Conservation (phyloP, 805 yeast species). For the Metschnikowia lunata region DNA sequence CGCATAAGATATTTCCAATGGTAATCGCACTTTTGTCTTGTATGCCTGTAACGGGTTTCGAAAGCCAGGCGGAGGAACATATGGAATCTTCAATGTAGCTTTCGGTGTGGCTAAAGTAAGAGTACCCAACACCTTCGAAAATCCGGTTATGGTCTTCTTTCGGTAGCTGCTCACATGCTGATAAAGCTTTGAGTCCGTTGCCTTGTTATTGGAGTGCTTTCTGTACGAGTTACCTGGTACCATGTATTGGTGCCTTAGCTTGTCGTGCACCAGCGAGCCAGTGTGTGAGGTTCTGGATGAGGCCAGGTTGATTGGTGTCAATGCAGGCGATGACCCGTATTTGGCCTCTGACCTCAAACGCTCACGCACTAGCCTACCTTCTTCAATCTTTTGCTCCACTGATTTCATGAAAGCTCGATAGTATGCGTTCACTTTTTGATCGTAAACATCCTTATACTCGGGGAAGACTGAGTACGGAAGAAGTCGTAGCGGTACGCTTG, state of each 20-base stretch:
- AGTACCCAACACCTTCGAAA: constrained; percentile 27
- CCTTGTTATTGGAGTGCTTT: constrained; percentile 10
- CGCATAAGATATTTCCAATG: constrained; percentile 30
- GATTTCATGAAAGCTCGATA: constrained; percentile 33
- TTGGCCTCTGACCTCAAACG: constrained; percentile 5
- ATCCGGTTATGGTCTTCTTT: constrained; percentile 33
- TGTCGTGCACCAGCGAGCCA: constrained; percentile 10
- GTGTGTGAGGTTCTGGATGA: constrained; percentile 9
- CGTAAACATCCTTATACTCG: constrained; percentile 17
- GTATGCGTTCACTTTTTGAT: constrained; percentile 22
- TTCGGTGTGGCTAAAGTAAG: constrained; percentile 36
- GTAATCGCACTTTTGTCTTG: constrained; percentile 24
- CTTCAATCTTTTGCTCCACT: constrained; percentile 25
- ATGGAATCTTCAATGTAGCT: constrained; percentile 22
- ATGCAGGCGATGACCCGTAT: background rate
- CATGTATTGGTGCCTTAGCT: constrained; percentile 31
- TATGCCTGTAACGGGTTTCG: constrained; percentile 15
- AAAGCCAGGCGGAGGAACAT: constrained; percentile 31
- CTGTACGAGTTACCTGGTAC: constrained; percentile 21
- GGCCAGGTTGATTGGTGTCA: constrained; percentile 11
- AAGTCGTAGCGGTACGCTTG: constrained; percentile 30
- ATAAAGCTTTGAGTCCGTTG: constrained; percentile 18
- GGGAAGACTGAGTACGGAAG: constrained; percentile 26
- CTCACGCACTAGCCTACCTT: constrained; percentile 13
- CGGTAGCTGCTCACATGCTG: constrained; percentile 30